Conservation (phyloP, 768 basidiomycete species). For the Termitomyces sp. region DNA sequence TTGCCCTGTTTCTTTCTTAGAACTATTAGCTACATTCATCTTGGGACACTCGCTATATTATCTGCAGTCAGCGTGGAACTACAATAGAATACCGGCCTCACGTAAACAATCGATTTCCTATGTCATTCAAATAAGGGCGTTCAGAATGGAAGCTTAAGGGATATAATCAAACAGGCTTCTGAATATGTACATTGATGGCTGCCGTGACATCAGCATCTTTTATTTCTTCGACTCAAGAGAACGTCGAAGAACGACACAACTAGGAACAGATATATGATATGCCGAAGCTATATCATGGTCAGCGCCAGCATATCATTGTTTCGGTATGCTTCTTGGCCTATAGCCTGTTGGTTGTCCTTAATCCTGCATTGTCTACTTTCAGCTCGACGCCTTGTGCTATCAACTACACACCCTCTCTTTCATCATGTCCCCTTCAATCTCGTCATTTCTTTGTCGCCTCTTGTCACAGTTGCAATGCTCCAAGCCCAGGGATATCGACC, state of each 20-base stretch:
- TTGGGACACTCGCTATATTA: background rate
- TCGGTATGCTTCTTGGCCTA: constrained; percentile 37
- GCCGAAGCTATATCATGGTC: constrained; percentile 61
- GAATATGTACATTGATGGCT: background rate
- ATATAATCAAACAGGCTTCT: constrained; percentile 5
- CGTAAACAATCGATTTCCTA: background rate
- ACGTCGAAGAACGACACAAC: background rate
- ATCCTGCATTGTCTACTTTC: constrained; percentile 11
- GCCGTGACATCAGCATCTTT: background rate
- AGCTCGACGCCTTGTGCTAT: constrained; percentile 72
- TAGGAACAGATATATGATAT: constrained; percentile 40
- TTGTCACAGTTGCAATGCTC: constrained; percentile 63
- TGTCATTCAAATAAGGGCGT: background rate
- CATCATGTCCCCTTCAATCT: constrained; percentile 69
- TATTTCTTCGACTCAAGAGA: background rate
- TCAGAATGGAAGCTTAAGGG: no score
- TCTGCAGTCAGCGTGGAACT: background rate
- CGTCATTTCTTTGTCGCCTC: constrained; percentile 51
- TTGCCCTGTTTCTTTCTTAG: background rate
- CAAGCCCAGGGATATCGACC: constrained; percentile 64
- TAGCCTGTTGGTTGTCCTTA: constrained; percentile 4
- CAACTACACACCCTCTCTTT: constrained; percentile 76
- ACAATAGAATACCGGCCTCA: no score
- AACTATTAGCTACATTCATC: background rate
- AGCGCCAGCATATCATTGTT: constrained; percentile 67